Percentiles rank a stretch among this genome's conserved stretches.
Conservation (phyloP, 768 basidiomycete species). For the Podaxis carcinomalis region DNA sequence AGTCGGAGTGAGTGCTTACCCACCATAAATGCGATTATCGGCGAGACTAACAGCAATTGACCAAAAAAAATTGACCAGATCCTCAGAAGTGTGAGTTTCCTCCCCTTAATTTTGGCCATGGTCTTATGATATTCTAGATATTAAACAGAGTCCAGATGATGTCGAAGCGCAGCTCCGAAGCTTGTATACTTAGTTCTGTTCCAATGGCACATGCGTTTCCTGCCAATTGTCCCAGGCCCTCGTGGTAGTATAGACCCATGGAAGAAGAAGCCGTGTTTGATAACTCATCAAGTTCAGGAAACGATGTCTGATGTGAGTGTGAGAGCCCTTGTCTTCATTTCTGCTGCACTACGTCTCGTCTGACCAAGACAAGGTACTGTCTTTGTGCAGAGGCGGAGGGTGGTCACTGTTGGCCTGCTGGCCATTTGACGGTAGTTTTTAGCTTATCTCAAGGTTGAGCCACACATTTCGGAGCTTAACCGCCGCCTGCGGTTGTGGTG, state of each 20-base stretch:
- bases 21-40: background rate
- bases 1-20: conserved; percentile 62
- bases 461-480: background rate
- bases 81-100: conserved; percentile 62
- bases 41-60: background rate
- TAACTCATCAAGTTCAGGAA: background rate
- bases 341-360: background rate
- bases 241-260: background rate
- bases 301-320: background rate
- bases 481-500: background rate
- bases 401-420: no score
- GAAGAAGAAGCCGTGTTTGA: background rate
- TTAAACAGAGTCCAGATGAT: conserved; percentile 71
- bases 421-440: background rate
- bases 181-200: conserved; percentile 39
- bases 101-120: conserved; percentile 5
- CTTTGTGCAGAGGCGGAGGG: background rate
- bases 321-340: background rate
- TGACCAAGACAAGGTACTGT: background rate
- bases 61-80: conserved; percentile 33
- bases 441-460: background rate
- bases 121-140: conserved; percentile 44
- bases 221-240: background rate
- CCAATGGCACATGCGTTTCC: background rate
- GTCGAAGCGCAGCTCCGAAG: conserved; percentile 67